Base-by-base conservation (phyloP, 2,329 filamentous ascomycete species). In the Hymenoscyphus repandus region DNA sequence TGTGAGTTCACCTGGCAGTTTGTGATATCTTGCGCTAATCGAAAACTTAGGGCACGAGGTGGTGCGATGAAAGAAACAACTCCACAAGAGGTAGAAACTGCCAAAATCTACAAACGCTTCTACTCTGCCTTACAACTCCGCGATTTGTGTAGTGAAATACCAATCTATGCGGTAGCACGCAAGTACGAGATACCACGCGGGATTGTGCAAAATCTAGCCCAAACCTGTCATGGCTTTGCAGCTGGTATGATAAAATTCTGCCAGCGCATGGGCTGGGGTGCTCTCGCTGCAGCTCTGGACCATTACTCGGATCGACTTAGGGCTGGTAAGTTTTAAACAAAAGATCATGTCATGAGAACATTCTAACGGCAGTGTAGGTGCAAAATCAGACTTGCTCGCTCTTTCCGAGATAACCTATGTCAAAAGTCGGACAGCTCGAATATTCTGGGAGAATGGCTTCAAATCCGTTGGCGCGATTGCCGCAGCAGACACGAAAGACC, bases 161-260 rank as follows among this genome's bases (percentile, higher is more conserved):
- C 87, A 0, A 75, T 90, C 31, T 80, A 88, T 57, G 69, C 75
- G 2, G 83, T 90, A 27, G 83, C 86, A 22, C 74, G 74, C 13
- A 88, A 87, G 62, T 91, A 88, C 63, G 78, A 81, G 54, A 80
- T 82, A 52, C 81, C 85, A 7, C 78, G 87, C 17, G 87, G 86
- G 1, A 75, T 78, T 5, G 80, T 90, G 10, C 87, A 91, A 66
- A 86, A 76, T 17, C 72, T 90, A 1, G 80, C 85, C 2, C 85
- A 89, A 60, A 86, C 83, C 1, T 90, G 86, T 58, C 82, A 89
- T 57, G 87, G 87, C 0, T 91, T 90, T 62, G 87, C 86, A 3
- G 84, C 85, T 1, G 86, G 86, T 3, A 88, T 90, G 74, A 80
- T 90, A 53, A 89, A 87, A 58, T 90, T 90, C 62, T 90, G 86